These are phyloP conservation scores for Phytophthora pseudosyringae DNA, from an alignment of 352 stramenopile species.

Conservation along the genomic window DNA sequence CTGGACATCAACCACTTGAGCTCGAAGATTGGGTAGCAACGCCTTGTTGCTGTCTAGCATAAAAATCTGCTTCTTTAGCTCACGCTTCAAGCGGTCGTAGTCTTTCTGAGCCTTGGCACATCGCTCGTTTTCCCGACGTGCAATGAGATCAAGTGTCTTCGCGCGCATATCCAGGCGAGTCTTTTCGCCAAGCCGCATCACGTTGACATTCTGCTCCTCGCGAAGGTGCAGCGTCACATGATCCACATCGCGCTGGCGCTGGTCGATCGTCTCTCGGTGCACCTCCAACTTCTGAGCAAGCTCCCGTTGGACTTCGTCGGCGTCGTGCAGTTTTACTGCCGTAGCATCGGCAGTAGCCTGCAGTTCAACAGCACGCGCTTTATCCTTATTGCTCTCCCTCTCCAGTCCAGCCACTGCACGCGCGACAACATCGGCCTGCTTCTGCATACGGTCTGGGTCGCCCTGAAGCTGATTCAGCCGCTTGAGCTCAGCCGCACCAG, in stretches of 20 bases:
- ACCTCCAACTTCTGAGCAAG: slow-evolving; percentile 89
- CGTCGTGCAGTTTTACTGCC: slow-evolving; percentile 66
- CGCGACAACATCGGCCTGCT: slow-evolving; percentile 87
- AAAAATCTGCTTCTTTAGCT: slow-evolving; percentile 90
- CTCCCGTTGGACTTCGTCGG: slow-evolving; percentile 81
- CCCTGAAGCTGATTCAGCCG: slow-evolving; percentile 67
- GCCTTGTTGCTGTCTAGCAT: slow-evolving; percentile 74
- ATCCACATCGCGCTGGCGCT: slow-evolving; percentile 92
- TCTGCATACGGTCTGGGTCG: slow-evolving; percentile 84
- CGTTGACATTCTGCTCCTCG: slow-evolving; percentile 86
- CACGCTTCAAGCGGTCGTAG: slow-evolving; percentile 85
- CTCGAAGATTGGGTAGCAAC: slow-evolving; percentile 81
- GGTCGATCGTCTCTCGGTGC: slow-evolving; percentile 90
- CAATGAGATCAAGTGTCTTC: slow-evolving; percentile 56
- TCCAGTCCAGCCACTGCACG: slow-evolving; percentile 78
- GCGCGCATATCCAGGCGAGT: slow-evolving; percentile 68
- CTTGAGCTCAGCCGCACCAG: slow-evolving; percentile 56
- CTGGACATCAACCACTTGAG: slow-evolving; percentile 81
- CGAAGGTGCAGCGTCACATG: slow-evolving; percentile 87
- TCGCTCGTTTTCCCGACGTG: slow-evolving; percentile 70
- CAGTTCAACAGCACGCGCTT: slow-evolving; percentile 40
- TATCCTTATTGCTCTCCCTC: slow-evolving; percentile 66
- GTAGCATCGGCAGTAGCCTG: slow-evolving; percentile 53
- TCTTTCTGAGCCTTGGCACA: slow-evolving; percentile 73
- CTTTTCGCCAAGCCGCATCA: slow-evolving; percentile 75